phyloP scores from a whole-genome alignment of 495 filamentous ascomycete genomes.

The Aeminium ludgeri region DNA sequence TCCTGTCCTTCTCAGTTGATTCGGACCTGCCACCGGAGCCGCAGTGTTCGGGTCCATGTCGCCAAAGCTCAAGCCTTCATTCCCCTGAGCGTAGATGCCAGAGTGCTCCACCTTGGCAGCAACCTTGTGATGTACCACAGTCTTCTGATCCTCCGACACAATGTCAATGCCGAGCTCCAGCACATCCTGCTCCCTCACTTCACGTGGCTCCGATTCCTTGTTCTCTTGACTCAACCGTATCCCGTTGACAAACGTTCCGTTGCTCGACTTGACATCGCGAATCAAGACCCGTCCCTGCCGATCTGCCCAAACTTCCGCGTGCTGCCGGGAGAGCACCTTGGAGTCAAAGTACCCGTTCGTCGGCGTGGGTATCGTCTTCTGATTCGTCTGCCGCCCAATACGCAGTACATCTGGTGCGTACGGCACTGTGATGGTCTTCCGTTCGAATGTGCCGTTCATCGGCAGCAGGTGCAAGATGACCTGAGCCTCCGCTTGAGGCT shows the following conservation, averaged over 20 bases:
- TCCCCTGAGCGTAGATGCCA: conserved; percentile 49
- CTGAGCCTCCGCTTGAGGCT: conserved; percentile 39
- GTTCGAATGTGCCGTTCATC: conserved; percentile 87
- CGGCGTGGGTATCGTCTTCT: conserved; percentile 78
- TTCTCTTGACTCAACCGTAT: conserved; percentile 78
- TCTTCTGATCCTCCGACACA: conserved; percentile 94
- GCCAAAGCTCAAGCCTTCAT: conserved; percentile 69
- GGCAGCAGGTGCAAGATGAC: conserved; percentile 70
- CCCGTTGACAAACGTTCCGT: conserved; percentile 97
- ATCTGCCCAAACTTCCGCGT: conserved; percentile 93
- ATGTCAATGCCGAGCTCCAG: conserved; percentile 95
- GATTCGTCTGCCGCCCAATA: conserved; percentile 93
- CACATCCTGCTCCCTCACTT: conserved; percentile 71
- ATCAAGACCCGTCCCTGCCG: conserved; percentile 83
- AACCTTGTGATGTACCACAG: conserved; percentile 94
- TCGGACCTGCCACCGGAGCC: conserved; percentile 45
- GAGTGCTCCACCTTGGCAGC: conserved; percentile 91
- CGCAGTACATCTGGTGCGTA: conserved; percentile 74
- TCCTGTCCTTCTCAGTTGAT: conserved; percentile 38
- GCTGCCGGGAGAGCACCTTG: conserved; percentile 88
- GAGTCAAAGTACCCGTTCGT: conserved; percentile 93
- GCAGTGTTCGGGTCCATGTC: conserved; percentile 64
- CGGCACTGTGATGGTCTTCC: conserved; percentile 85
- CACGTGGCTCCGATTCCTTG: conserved; percentile 84
- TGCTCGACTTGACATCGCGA: conserved; percentile 92